These are phyloP conservation scores for Mycena indigotica DNA, from an alignment of 768 basidiomycete species.

Conservation along the genomic window DNA sequence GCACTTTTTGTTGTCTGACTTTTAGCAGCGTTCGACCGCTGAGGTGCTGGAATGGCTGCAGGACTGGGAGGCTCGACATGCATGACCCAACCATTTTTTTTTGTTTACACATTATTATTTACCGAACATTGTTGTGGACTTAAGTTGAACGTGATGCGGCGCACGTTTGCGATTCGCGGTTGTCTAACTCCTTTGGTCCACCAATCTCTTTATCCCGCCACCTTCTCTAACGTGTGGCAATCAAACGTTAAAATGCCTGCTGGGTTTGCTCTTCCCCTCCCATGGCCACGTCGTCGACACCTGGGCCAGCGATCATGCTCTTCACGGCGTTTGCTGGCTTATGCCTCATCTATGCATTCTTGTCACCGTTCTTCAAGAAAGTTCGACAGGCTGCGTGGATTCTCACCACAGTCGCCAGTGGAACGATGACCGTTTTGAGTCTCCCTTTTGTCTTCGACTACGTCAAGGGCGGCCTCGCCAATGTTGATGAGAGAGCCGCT, in stretches of 20 bases:
- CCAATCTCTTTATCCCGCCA: no score
- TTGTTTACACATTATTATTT: no score
- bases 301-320: not conserved
- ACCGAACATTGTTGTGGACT: no score
- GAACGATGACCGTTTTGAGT: slow-evolving; percentile 38
- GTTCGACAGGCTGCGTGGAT: slow-evolving; percentile 45
- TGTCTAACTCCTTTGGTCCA: no score
- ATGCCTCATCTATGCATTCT: slow-evolving; percentile 24
- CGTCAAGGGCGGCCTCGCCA: not conserved
- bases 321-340: slow-evolving; percentile 2
- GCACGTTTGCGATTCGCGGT: no score
- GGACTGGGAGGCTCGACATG: no score
- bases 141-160: no score
- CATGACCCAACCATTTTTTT: no score
- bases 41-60: not conserved
- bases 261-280: not conserved
- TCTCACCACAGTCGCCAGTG: slow-evolving; percentile 40
- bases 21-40: not conserved
- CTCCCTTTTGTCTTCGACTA: slow-evolving; percentile 39
- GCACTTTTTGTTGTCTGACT: not conserved
- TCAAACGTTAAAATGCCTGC: not conserved
- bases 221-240: not conserved
- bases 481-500: not conserved
- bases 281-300: not conserved
- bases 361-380: slow-evolving; percentile 29